Conservation (phyloP, 169 alveolate genomes). For the Blepharisma undulans region DNA sequence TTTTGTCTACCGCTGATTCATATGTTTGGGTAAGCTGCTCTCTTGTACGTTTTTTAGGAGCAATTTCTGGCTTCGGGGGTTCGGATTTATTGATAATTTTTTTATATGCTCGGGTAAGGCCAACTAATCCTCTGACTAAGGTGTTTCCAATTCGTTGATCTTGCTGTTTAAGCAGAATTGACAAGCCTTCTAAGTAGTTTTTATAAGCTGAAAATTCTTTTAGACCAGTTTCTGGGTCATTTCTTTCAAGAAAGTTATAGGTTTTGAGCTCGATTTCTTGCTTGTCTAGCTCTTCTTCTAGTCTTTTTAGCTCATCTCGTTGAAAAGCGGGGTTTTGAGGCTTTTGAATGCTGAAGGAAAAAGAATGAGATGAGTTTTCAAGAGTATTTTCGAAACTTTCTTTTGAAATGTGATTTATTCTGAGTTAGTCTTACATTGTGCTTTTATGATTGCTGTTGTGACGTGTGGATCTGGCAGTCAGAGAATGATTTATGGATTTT, state of each 20-base stretch:
- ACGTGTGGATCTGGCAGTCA: background rate
- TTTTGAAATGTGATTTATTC: background rate
- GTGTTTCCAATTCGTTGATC: background rate
- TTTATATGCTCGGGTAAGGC: background rate
- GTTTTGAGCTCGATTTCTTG: constrained; percentile 4
- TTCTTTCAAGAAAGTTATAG: background rate
- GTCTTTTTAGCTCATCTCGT: background rate
- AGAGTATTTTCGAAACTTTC: background rate
- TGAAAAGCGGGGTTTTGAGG: background rate
- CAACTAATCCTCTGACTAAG: background rate
- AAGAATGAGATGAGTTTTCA: background rate
- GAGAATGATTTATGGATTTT: background rate
- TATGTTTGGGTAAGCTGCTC: background rate
- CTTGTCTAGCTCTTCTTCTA: background rate
- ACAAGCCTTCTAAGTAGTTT: background rate
- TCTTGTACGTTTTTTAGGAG: background rate
- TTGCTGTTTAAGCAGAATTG: background rate
- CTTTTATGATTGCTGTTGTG: background rate
- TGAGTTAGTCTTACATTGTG: background rate
- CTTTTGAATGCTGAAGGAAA: background rate
- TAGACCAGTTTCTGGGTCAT: background rate
- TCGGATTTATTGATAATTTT: background rate
- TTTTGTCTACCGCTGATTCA: background rate
- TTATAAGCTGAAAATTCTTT: background rate
- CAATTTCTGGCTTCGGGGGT: background rate